Evolutionary conservation across 2,329 filamentous ascomycete species (phyloP).

Genomic region (Tympanopsis confertula): DNA sequence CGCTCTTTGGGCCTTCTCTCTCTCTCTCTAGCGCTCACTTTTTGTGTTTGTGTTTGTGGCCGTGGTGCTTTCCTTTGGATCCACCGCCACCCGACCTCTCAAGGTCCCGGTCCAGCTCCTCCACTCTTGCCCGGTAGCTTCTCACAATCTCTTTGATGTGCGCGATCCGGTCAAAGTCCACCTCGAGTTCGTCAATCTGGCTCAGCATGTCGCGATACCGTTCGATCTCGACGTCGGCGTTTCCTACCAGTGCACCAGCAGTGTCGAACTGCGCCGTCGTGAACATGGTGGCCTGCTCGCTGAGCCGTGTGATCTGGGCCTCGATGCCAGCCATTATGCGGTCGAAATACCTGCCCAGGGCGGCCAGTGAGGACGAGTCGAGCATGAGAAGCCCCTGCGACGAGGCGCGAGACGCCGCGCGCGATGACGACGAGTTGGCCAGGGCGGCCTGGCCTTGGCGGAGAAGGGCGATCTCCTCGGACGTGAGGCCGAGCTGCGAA

Average conservation of each 20-base stretch:
- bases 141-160: conserved; percentile 89
- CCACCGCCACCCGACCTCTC: conserved; percentile 28
- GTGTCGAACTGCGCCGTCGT: conserved; percentile 51
- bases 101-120: conserved; percentile 60
- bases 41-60: conserved; percentile 24
- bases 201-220: conserved; percentile 73
- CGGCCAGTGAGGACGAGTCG: conserved; percentile 46
- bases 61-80: conserved; percentile 29
- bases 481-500: conserved; percentile 74
- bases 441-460: conserved; percentile 69
- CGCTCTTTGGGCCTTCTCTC: too few species aligned
- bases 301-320: conserved; percentile 46
- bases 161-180: conserved; percentile 83
- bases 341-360: conserved; percentile 51
- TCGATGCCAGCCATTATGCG: conserved; percentile 52
- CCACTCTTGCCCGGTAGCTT: conserved; percentile 72
- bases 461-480: conserved; percentile 71
- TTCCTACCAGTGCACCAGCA: conserved; percentile 55
- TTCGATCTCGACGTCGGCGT: conserved; percentile 81
- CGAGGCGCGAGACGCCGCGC: conserved; percentile 67
- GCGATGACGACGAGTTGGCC: conserved; percentile 57
- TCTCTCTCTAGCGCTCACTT: too few species aligned
- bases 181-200: conserved; percentile 85
- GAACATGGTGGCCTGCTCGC: conserved; percentile 48
- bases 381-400: conserved; percentile 52